Conservation (phyloP, 306 rosid genomes). For the Quercus aquifolioides region DNA sequence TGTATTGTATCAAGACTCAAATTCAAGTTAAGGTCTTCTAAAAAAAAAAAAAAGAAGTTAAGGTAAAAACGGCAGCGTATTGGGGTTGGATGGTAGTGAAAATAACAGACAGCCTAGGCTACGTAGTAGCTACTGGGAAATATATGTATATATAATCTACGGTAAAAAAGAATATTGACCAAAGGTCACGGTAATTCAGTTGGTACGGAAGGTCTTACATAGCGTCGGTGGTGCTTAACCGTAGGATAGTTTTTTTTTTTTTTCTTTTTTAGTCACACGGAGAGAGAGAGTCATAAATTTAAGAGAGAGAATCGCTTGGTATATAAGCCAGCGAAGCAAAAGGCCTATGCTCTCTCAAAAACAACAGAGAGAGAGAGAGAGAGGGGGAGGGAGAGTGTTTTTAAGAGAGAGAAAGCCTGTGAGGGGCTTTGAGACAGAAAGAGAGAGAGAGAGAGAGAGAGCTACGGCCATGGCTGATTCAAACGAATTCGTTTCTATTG, state of each 20-base stretch:
- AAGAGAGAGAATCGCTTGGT: conserved; percentile 40
- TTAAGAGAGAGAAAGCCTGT: conserved; percentile 30
- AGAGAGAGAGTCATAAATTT: neutral
- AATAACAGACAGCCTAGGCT: conserved; percentile 1
- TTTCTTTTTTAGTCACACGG: neutral
- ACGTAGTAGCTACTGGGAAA: too few relatives aligned
- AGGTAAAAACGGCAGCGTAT: too few relatives aligned
- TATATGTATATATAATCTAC: too few relatives aligned
- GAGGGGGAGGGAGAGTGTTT: neutral
- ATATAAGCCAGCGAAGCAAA: conserved; percentile 57
- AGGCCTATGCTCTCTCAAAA: conserved; percentile 6
- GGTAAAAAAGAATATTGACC: conserved; percentile 21
- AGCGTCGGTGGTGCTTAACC: conserved; percentile 73
- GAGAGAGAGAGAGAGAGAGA: conserved; percentile 9
- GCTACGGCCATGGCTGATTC: conserved; percentile 69
- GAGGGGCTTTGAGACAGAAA: conserved; percentile 43
- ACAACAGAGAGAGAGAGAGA: neutral
- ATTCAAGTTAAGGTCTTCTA: too few relatives aligned
- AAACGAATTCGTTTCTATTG: conserved; percentile 63
- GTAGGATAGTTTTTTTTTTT: conserved; percentile 16
- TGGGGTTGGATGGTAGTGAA: neutral
- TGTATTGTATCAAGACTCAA: too few relatives aligned
- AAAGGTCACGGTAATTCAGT: conserved; percentile 21
- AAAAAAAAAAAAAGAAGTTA: too few relatives aligned
- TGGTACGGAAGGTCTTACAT: conserved; percentile 19